These are phyloP conservation scores for Trichophyton verrucosum DNA, from an alignment of 2,329 filamentous ascomycete species.

Conservation along the genomic window DNA sequence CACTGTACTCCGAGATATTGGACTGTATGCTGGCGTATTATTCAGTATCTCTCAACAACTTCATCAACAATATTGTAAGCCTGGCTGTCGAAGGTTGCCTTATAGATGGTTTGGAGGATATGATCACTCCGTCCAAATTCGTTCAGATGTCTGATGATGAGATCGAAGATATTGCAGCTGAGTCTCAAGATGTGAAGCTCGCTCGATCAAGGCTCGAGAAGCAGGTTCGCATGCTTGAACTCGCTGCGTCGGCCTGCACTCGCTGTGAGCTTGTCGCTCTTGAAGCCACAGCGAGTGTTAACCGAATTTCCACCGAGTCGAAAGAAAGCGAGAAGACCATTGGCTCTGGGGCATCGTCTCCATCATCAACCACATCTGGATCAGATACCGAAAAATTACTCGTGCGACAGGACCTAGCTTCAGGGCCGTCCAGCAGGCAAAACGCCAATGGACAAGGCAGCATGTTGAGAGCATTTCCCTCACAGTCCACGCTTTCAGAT, in stretches of 20 bases:
- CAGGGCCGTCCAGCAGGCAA: neutral
- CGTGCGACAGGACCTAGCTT: neutral
- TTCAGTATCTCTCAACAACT: constrained; percentile 19
- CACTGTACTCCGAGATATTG: constrained; percentile 14
- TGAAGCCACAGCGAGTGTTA: constrained; percentile 10
- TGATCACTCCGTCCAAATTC: constrained; percentile 23
- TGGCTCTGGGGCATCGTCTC: constrained; percentile 6
- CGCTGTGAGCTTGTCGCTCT: constrained; percentile 14
- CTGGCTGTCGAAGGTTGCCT: constrained; percentile 30
- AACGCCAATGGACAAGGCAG: neutral
- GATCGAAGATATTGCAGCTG: constrained; percentile 17
- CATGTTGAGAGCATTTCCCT: neutral
- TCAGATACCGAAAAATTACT: constrained; percentile 5
- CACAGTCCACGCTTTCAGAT: neutral
- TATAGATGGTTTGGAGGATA: constrained; percentile 22
- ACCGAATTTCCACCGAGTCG: constrained; percentile 5
- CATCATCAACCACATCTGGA: constrained; percentile 1
- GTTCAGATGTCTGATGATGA: constrained; percentile 21
- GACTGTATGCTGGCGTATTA: constrained; percentile 19
- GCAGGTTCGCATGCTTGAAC: constrained; percentile 13
- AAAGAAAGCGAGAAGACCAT: constrained; percentile 3
- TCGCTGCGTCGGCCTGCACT: constrained; percentile 12
- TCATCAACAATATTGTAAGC: constrained; percentile 27
- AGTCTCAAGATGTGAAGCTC: constrained; percentile 14
- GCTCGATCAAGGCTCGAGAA: constrained; percentile 7